phyloP scores from a whole-genome alignment of 108 stramenopile species.

The Pseudonitzschia multiseries region DNA sequence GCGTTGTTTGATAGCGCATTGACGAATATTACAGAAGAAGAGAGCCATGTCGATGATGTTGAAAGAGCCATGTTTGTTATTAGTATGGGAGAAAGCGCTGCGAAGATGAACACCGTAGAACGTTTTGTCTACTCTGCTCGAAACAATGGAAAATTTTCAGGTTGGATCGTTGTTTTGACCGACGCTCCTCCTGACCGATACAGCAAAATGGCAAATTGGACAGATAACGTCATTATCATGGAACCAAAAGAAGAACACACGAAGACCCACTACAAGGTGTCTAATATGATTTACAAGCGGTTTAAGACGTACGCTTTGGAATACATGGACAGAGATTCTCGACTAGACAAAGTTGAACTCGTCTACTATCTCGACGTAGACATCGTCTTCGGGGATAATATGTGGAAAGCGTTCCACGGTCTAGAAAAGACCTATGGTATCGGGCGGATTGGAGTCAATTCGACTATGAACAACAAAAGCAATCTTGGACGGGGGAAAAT shows the following conservation, averaged over 20 bases:
- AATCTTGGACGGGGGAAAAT: neutral
- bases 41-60: neutral
- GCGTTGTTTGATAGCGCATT: no score
- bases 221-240: slow-evolving; percentile 15
- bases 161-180: slow-evolving; percentile 18
- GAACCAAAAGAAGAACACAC: slow-evolving; percentile 14
- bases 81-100: slow-evolving; percentile 22
- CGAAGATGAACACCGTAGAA: slow-evolving; percentile 8
- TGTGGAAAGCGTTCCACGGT: slow-evolving; percentile 1
- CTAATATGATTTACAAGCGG: slow-evolving; percentile 22
- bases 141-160: slow-evolving; percentile 9
- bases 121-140: slow-evolving; percentile 23
- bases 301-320: slow-evolving; percentile 25
- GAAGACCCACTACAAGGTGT: neutral
- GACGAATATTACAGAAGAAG: neutral
- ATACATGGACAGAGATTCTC: slow-evolving; percentile 15
- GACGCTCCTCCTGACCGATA: slow-evolving; percentile 9
- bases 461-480: no score
- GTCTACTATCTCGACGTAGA: slow-evolving; percentile 24
- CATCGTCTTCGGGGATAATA: slow-evolving; percentile 18
- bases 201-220: neutral
- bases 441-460: neutral
- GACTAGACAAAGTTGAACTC: slow-evolving; percentile 14
- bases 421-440: slow-evolving; percentile 18
- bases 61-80: slow-evolving; percentile 14